These are phyloP conservation scores for Aristolochia fimbriata DNA, from an alignment of 164 flowering plant species.

Conservation along the genomic window DNA sequence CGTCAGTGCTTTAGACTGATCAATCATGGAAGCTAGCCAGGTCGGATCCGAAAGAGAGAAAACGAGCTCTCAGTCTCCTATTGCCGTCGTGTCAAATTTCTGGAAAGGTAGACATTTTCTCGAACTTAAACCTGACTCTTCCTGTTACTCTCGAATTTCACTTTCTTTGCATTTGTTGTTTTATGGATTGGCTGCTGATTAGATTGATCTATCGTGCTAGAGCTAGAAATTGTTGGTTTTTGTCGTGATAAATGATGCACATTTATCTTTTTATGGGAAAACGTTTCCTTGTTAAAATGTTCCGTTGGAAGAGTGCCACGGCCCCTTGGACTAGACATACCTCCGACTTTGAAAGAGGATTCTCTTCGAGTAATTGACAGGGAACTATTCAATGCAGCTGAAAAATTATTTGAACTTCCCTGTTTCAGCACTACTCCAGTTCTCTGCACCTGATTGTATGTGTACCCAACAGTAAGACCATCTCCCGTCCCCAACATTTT, in stretches of 20 bases:
- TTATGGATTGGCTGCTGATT: neutral
- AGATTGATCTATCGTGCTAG: neutral
- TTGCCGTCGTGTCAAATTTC: conserved; percentile 59
- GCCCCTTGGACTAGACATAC: too few species aligned
- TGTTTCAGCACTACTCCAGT: too few species aligned
- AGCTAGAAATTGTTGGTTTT: neutral
- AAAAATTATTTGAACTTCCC: too few species aligned
- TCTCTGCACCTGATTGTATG: too few species aligned
- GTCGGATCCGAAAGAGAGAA: conserved; percentile 74
- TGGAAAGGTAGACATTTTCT: conserved; percentile 62
- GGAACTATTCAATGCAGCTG: too few species aligned
- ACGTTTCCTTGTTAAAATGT: too few species aligned
- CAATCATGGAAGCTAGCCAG: conserved; percentile 4
- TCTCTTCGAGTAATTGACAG: too few species aligned
- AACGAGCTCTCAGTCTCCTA: conserved; percentile 49
- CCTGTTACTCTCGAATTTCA: neutral
- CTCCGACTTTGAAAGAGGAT: too few species aligned
- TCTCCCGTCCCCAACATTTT: too few species aligned
- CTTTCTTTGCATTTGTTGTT: neutral
- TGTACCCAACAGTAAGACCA: too few species aligned
- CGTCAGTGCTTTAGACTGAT: neutral
- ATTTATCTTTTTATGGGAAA: too few species aligned
- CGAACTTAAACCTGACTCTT: neutral
- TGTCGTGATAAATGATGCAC: neutral
- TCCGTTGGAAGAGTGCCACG: too few species aligned